Evolutionary conservation across 371 early-diverging fungal species (phyloP).

Genomic region (Amoeboaphelidium occidentale): DNA sequence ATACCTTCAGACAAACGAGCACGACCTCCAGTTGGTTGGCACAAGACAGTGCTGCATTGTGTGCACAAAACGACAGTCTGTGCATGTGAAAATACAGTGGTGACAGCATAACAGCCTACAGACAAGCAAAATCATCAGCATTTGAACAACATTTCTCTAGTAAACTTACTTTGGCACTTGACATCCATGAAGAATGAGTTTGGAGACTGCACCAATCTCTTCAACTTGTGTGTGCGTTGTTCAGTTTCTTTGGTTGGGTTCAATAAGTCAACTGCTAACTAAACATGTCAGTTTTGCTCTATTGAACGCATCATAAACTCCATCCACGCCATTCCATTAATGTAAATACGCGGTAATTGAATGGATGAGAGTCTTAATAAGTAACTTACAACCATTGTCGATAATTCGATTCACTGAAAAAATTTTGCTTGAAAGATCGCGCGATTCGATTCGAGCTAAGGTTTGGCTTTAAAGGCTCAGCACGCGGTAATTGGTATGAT

Average conservation of each 20-base stretch:
- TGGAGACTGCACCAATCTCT: slow-evolving; percentile 95
- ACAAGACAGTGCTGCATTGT: slow-evolving; percentile 81
- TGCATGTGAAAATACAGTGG: slow-evolving; percentile 96
- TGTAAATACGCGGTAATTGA: no score
- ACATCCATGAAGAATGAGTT: slow-evolving; percentile 99
- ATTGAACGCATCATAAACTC: no score
- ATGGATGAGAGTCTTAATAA: no score
- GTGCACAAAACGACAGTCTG: slow-evolving; percentile 93
- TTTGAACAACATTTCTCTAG: no score
- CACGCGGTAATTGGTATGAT: no score
- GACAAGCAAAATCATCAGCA: not conserved
- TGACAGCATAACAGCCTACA: slow-evolving; percentile 79
- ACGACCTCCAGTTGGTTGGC: slow-evolving; percentile 97
- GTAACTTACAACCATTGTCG: no score
- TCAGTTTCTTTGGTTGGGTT: slow-evolving; percentile 89
- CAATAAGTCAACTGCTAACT: slow-evolving; percentile 92
- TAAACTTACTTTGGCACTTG: slow-evolving; percentile 75
- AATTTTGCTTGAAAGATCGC: no score
- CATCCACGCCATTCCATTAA: no score
- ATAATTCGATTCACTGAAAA: no score
- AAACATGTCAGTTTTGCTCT: no score
- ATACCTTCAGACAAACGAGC: slow-evolving; percentile 82
- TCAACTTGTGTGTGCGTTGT: slow-evolving; percentile 91
- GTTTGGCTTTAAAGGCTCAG: no score
- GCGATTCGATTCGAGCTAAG: no score